Evolutionary conservation across 2,329 filamentous ascomycete genomes (phyloP), one percentile per base, ranked within the genome.

Genomic region (Xylariaceae sp.): DNA sequence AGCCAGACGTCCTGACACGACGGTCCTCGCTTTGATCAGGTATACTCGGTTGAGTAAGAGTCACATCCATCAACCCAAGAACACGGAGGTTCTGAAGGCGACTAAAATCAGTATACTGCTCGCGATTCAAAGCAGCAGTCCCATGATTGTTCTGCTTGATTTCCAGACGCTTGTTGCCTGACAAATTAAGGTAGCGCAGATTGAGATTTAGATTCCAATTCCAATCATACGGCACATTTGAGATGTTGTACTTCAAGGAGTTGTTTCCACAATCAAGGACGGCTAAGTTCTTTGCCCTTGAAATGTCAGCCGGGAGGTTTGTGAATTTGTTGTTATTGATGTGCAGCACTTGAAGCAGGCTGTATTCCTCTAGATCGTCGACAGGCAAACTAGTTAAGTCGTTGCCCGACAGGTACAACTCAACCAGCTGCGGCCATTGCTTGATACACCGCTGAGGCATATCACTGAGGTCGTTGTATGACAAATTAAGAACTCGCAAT

Each of bases 171-270:
- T 96, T 96, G 74, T 99, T 99, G 48, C 94, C 94, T 0, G 92
- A 97, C 66, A 99, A 78, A 67, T 97, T 99, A 58, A 99, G 85
- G 67, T 95, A 99, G 59, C 92, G 88, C 61, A 99, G 75, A 64
- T 96, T 95, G 46, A 88, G 89, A 66, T 99, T 99, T 79, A 94
- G 89, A 67, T 97, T 97, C 94, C 94, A 99, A 66, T 99, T 99
- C 94, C 94, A 99, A 69, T 99, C 94, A 68, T 99, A 99, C 0
- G 92, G 94, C 79, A 95, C 96, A 67, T 99, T 99, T 29, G 91
- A 94, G 45, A 99, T 95, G 68, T 99, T 99, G 80, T 99, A 99
- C 71, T 97, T 99, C 53, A 99, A 77, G 19, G 83, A 85, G 68
- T 99, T 99, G 77, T 89, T 96, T 56, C 92, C 92, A 58, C 95